These are phyloP conservation scores for Citrus trifoliata DNA, from an alignment of 345 rosid species.

Conservation along the genomic window DNA sequence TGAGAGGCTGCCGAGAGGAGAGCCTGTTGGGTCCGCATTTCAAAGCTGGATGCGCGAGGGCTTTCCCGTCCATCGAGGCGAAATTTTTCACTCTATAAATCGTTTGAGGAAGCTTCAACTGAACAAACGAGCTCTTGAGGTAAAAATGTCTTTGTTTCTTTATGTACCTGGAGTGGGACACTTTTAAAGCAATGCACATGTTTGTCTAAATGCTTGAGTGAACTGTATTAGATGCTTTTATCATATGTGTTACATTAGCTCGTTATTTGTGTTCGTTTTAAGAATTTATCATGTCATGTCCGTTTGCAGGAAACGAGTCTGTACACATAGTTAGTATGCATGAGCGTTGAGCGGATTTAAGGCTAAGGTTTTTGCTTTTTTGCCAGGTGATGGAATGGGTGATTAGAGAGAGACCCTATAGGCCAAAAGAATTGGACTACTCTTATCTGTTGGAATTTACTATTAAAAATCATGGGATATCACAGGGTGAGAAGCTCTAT, in stretches of 20 bases:
- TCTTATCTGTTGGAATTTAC: conserved; percentile 85
- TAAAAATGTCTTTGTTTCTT: not conserved
- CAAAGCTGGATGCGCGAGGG: conserved; percentile 93
- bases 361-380: conserved; percentile 10
- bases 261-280: not conserved
- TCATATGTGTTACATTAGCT: not conserved
- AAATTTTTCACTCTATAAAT: conserved; percentile 71
- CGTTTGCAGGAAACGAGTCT: no score
- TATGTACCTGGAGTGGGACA: not conserved
- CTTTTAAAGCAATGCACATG: not conserved
- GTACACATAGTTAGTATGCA: not conserved
- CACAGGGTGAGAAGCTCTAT: conserved; percentile 75
- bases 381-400: conserved; percentile 94
- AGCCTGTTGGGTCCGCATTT: conserved; percentile 66
- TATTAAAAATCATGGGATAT: conserved; percentile 64
- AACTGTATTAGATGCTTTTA: not conserved
- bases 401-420: conserved; percentile 84
- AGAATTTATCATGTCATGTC: not conserved
- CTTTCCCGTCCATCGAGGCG: conserved; percentile 70
- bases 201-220: conserved; percentile 12
- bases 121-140: conserved; percentile 82
- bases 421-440: conserved; percentile 78
- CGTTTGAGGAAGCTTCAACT: conserved; percentile 68
- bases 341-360: not conserved
- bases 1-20: conserved; percentile 60